Evolutionary conservation across 495 filamentous ascomycete species (phyloP).

Genomic region (Neurospora sp.): DNA sequence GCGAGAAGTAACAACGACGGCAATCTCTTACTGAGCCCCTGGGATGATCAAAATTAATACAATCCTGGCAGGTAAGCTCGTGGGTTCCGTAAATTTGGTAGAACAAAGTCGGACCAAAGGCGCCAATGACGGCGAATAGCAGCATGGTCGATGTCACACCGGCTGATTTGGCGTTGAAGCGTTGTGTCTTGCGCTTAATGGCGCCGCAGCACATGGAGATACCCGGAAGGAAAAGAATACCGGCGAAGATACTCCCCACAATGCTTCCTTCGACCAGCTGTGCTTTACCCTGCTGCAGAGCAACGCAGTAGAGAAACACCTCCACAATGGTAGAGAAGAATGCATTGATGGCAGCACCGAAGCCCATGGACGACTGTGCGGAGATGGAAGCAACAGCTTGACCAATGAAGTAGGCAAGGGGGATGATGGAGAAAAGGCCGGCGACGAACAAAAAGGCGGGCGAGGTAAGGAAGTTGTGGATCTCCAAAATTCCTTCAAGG

Average conservation of each 20-base stretch:
- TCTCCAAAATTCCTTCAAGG: constrained; percentile 52
- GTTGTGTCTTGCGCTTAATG: constrained; percentile 94
- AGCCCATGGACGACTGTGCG: constrained; percentile 98
- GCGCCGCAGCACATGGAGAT: constrained; percentile 98
- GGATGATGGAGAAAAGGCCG: constrained; percentile 84
- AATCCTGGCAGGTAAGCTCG: constrained; percentile 81
- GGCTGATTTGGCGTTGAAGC: constrained; percentile 95
- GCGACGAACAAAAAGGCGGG: constrained; percentile 78
- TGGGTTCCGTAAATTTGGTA: constrained; percentile 98
- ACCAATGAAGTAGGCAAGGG: constrained; percentile 97
- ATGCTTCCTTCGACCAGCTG: constrained; percentile 93
- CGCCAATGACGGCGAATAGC: constrained; percentile 90
- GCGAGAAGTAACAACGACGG: constrained; percentile 86
- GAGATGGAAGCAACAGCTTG: constrained; percentile 99
- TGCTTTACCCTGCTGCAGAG: constrained; percentile 84
- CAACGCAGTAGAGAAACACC: constrained; percentile 95
- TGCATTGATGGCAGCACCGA: constrained; percentile 94
- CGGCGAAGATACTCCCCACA: constrained; percentile 94
- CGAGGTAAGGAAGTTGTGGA: constrained; percentile 62
- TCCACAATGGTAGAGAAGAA: constrained; percentile 99
- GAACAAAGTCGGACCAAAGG: constrained; percentile 97
- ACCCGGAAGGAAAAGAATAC: constrained; percentile 92
- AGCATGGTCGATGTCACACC: constrained; percentile 98
- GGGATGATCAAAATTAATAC: constrained; percentile 40
- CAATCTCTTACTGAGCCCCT: constrained; percentile 51